Percentiles rank a stretch among this genome's conserved stretches.
Evolutionary conservation across 73 alveolate species (phyloP).

Genomic region (Paramecium tetraurelia): DNA sequence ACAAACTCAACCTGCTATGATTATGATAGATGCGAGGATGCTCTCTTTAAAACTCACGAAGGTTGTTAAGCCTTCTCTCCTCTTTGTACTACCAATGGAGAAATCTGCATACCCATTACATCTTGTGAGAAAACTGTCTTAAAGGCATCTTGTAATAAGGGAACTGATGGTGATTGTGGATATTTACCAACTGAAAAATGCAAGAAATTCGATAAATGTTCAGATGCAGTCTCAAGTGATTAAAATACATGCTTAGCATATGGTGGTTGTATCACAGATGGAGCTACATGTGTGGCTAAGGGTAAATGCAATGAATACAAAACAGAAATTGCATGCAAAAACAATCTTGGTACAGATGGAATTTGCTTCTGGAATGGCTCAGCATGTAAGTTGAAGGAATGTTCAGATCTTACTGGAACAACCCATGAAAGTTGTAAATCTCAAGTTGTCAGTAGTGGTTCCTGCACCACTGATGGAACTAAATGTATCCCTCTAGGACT

Average conservation of each 20-base stretch:
- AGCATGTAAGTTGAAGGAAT: not conserved
- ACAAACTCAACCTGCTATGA: not conserved
- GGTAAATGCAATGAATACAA: not conserved
- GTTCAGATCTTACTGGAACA: not conserved
- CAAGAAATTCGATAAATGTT: not conserved
- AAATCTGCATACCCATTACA: slow-evolving; percentile 1
- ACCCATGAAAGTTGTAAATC: not conserved
- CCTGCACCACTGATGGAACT: slow-evolving; percentile 45
- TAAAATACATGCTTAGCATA: not conserved
- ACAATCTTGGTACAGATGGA: not conserved
- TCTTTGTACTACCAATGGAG: slow-evolving; percentile 17
- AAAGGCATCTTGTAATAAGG: not conserved
- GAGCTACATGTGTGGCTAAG: not conserved
- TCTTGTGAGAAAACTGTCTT: not conserved
- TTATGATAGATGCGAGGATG: not conserved
- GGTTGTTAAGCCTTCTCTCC: slow-evolving; percentile 26
- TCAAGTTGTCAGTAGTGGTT: not conserved
- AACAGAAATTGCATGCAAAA: not conserved
- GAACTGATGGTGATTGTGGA: slow-evolving; percentile 27
- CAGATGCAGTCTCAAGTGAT: not conserved
- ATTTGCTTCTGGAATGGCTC: not conserved
- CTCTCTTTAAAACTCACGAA: not conserved
- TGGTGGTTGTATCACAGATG: slow-evolving; percentile 17
- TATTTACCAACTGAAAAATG: slow-evolving; percentile 21
- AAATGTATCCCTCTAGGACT: not conserved